A percentile compares a stretch with the other conserved stretches of the same genome.
Conservation (phyloP, 139 green algal genomes). For the Tetradesmus lagerheimii region DNA sequence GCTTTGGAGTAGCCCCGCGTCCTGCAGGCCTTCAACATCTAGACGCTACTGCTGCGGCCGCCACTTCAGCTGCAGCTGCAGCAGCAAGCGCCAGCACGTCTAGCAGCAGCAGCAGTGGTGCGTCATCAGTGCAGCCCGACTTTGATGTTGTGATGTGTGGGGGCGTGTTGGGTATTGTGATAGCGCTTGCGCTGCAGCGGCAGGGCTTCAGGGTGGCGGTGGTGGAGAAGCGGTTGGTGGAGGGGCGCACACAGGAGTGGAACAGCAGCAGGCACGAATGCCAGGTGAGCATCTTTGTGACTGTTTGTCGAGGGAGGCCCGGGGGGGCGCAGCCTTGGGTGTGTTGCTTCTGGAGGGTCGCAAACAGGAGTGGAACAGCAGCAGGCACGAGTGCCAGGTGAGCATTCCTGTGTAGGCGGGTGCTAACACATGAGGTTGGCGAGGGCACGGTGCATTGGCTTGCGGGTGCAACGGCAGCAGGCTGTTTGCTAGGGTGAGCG, state of each 20-base stretch:
- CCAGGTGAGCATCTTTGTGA: constrained; percentile 27
- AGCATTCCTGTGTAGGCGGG: not conserved
- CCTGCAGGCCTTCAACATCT: not conserved
- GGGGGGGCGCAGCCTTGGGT: too few relatives aligned
- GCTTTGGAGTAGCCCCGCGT: not conserved
- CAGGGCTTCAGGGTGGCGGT: constrained; percentile 70
- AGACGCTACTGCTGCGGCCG: not conserved
- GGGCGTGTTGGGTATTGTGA: constrained; percentile 90
- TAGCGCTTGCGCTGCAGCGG: constrained; percentile 81
- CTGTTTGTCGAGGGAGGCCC: too few relatives aligned
- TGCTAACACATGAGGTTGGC: too few relatives aligned
- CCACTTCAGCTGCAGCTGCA: not conserved
- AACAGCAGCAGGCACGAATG: constrained; percentile 86
- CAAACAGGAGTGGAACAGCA: not conserved
- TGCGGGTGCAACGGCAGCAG: too few relatives aligned
- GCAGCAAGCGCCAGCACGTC: not conserved
- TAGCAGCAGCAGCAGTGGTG: constrained; percentile 29
- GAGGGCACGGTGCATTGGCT: too few relatives aligned
- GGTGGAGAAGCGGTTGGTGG: constrained; percentile 69
- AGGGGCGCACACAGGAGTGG: constrained; percentile 79
- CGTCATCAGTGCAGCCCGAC: constrained; percentile 37
- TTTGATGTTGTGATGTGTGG: constrained; percentile 89
- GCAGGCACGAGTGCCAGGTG: constrained; percentile 70
- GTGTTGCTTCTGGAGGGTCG: too few relatives aligned
- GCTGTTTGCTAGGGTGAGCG: too few relatives aligned